These are phyloP conservation scores for Poa annua DNA, from an alignment of 176 grass and related monocot genomes.

Conservation along the genomic window DNA sequence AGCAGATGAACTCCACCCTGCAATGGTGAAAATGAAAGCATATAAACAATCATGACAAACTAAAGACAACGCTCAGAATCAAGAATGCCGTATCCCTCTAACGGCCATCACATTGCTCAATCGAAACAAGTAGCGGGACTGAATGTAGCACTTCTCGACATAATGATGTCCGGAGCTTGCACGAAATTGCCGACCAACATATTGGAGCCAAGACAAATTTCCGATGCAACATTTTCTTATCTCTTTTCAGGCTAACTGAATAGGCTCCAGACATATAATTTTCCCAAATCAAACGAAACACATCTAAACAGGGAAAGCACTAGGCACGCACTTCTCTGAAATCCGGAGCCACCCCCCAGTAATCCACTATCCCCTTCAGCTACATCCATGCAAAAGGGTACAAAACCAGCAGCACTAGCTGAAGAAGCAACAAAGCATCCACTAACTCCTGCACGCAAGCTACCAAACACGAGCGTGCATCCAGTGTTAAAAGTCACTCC, in stretches of 20 bases:
- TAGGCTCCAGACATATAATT: neutral
- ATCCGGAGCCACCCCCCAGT: constrained; percentile 8
- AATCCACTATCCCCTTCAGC: constrained; percentile 15
- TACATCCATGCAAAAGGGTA: neutral
- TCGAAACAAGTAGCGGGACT: neutral
- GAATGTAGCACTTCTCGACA: constrained; percentile 6
- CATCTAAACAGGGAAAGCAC: neutral
- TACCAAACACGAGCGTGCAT: constrained; percentile 27
- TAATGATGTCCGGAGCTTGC: neutral
- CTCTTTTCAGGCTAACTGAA: constrained; percentile 5
- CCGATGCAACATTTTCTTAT: neutral
- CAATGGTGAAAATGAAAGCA: constrained; percentile 33
- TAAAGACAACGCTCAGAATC: constrained; percentile 22
- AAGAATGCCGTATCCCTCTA: neutral
- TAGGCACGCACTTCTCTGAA: neutral
- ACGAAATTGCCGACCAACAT: neutral
- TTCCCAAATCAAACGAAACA: constrained; percentile 13
- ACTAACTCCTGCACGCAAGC: constrained; percentile 6
- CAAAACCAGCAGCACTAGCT: constrained; percentile 21
- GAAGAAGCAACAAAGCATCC: constrained; percentile 30
- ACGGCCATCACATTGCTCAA: neutral
- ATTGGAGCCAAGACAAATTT: constrained; percentile 4
- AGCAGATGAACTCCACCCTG: constrained; percentile 34
- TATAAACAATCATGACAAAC: constrained; percentile 12
- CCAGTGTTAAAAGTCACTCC: constrained; percentile 29